phyloP scores from a whole-genome alignment of 768 basidiomycete genomes.

The Tulasnella sp. region DNA sequence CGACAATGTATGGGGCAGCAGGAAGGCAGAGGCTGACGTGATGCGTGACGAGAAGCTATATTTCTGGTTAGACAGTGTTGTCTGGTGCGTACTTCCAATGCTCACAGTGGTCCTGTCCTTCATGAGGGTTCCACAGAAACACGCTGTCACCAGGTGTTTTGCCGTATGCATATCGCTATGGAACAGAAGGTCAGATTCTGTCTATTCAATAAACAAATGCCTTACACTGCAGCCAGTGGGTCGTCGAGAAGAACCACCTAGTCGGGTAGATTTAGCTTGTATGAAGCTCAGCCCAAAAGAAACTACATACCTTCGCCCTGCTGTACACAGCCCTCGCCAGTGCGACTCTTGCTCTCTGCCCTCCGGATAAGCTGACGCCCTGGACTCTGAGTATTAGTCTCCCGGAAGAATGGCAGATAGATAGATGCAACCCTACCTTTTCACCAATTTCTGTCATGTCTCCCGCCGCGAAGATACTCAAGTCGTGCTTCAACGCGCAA shows the following conservation, averaged over 20 bases:
- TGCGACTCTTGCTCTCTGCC: conserved; percentile 72
- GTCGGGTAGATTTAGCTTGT: not conserved
- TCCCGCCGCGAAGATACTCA: conserved; percentile 72
- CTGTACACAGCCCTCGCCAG: conserved; percentile 80
- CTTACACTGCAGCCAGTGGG: conserved; percentile 23
- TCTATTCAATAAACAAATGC: conserved; percentile 34
- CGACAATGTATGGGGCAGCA: conserved; percentile 66
- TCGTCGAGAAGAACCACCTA: conserved; percentile 40
- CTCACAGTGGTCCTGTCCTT: conserved; percentile 60
- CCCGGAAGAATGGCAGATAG: too few relatives aligned
- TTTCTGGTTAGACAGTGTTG: not conserved
- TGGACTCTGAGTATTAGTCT: not conserved
- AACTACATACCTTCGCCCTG: conserved; percentile 39
- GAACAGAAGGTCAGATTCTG: conserved; percentile 62
- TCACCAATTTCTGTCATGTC: conserved; percentile 87
- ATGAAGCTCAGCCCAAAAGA: not conserved
- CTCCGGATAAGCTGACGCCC: conserved; percentile 66
- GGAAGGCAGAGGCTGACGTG: conserved; percentile 75
- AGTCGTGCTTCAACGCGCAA: conserved; percentile 72
- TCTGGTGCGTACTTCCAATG: too few relatives aligned
- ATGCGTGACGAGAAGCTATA: conserved; percentile 73
- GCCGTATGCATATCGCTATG: conserved; percentile 70
- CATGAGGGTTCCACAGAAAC: conserved; percentile 65
- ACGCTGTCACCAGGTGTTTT: conserved; percentile 64
- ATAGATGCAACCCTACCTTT: conserved; percentile 54